Evolutionary conservation across 2,329 filamentous ascomycete genomes (phyloP), one percentile per base, ranked within the genome.

Genomic region (Pseudogymnoascus sp.): DNA sequence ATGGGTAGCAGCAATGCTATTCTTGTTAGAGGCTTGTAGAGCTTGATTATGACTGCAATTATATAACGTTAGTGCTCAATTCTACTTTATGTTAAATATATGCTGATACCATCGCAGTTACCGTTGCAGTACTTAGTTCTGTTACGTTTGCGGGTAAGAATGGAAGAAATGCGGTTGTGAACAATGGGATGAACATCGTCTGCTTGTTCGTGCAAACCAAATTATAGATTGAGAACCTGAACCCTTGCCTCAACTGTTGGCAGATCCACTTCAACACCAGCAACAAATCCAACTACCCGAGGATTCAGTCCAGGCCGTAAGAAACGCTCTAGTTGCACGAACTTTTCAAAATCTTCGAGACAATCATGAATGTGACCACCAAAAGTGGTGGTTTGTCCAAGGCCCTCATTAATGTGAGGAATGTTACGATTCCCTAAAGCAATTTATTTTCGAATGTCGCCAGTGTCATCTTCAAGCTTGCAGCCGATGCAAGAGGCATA

Each of bases 1-100:
- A 80, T 4, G 75, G 77, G 1, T 86, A 83, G 83, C 78, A 82
- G 69, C 73, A 77, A 2, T 86, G 83, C 64, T 70, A 69, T 4
- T 64, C 66, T 0, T 86, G 84, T 67, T 67, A 66, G 2, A 64
- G 73, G 0, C 36, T 86, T 14, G 75, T 86, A 0, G 81, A 85
- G 70, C 71, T 83, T 0, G 31, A 69, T 0, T n/a, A 39, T 0
- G 83, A 84, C 1, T 86, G 84, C 65, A 75, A 81, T 61, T 83
- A 86, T 62, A 86, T 86, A 4, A 82, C 65, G 83, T 86, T 67
- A 69, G 80, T 78, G 5, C 12, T 8, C 14, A 4, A 21, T 59
- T 11, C 4, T 21, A 5, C 11, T 62, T 31, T 26, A 16, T 31
- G 57, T 57, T 51, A 8, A 29, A 45, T 2, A 34, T 61, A 61